Evolutionary conservation across 2,329 filamentous ascomycete species (phyloP), one percentile per base, ranked within the genome.

Genomic region (Graphiopsis chlorocephala): DNA sequence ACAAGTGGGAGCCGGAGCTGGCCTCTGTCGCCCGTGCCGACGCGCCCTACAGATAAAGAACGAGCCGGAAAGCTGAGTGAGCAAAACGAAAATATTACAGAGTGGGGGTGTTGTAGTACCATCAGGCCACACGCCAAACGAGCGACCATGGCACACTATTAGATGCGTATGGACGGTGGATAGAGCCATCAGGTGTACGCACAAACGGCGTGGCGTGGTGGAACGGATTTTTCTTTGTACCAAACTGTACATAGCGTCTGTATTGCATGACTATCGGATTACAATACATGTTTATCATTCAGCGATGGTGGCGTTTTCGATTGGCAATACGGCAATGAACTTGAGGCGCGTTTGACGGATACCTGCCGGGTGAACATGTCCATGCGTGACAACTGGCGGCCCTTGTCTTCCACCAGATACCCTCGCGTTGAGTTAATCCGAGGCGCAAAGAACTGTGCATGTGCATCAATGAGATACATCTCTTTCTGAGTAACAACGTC

Each of bases 1-100:
- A 82, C 73, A 83, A 84, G 78, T 99, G 95, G 95, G 95, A 99
- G 83, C 93, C 95, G 8, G 95, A 99, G 82, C 84, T 99, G 75
- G 94, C 94, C 1, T 94, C 95, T 65, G 89, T 87, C 71, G 95
- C 95, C 77, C 89, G 93, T 75, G 95, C 95, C 67, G 95, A 99
- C 84, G 88, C 93, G 63, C 94, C 94, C 60, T 98, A 76, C 68
- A 71, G 74, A 68, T 76, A 72, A 63, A 48, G 35, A 12, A 31
- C 15, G 47, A 50, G 47, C 5, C 25, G 47, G 47, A 26, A 42
- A 33, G 25, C 17, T 23, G 29, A 38, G 33, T 50, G 60, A 62
- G 60, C 48, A 25, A 61, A 25, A 61, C 10, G 28, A 48, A 35
- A 47, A 45, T 23, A 42, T 47, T n/a, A 59, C 56, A 47, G 25